Conservation (phyloP, 345 rosid species). For the Triadica sebifera region DNA sequence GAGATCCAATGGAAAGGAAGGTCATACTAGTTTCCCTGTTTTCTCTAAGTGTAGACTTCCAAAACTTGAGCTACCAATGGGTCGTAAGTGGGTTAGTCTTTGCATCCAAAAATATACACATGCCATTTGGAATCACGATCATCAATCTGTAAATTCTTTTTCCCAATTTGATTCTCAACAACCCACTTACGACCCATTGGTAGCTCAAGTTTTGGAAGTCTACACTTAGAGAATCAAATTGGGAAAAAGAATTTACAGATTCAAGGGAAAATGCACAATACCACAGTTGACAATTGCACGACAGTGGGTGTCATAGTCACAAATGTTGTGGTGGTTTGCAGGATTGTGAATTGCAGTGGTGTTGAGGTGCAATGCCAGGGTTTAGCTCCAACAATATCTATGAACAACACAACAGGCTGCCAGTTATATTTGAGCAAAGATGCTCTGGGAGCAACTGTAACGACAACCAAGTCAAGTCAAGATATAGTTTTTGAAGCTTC, state of each 20-base stretch:
- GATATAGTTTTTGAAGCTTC: too few species aligned
- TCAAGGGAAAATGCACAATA: slow-evolving; percentile 96
- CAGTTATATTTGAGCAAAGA: slow-evolving; percentile 83
- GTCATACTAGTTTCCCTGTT: slow-evolving; percentile 43
- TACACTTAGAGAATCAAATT: slow-evolving; percentile 87
- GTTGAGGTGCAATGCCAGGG: slow-evolving; percentile 99
- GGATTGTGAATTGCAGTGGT: slow-evolving; percentile 86
- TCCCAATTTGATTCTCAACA: too few species aligned
- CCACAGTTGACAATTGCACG: slow-evolving; percentile 90
- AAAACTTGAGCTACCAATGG: slow-evolving; percentile 92
- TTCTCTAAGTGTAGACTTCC: slow-evolving; percentile 81
- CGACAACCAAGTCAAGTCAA: slow-evolving; percentile 93
- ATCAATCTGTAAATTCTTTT: too few species aligned
- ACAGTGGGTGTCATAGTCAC: slow-evolving; percentile 85
- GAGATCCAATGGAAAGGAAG: slow-evolving; percentile 51
- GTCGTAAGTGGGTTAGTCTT: slow-evolving; percentile 97
- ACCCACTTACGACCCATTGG: slow-evolving; percentile 98
- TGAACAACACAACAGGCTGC: slow-evolving; percentile 87
- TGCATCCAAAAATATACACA: too few species aligned
- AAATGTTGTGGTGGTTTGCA: slow-evolving; percentile 99
- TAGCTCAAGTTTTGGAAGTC: slow-evolving; percentile 92
- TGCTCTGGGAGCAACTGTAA: slow-evolving; percentile 66
- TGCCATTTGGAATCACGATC: too few species aligned
- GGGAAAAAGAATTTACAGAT: slow-evolving; percentile 80
- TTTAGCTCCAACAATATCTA: slow-evolving; percentile 89